Evolutionary conservation across 352 stramenopile genomes (phyloP), one percentile per base, ranked within the genome.

Genomic region (Globisporangium cylindrosporum): DNA sequence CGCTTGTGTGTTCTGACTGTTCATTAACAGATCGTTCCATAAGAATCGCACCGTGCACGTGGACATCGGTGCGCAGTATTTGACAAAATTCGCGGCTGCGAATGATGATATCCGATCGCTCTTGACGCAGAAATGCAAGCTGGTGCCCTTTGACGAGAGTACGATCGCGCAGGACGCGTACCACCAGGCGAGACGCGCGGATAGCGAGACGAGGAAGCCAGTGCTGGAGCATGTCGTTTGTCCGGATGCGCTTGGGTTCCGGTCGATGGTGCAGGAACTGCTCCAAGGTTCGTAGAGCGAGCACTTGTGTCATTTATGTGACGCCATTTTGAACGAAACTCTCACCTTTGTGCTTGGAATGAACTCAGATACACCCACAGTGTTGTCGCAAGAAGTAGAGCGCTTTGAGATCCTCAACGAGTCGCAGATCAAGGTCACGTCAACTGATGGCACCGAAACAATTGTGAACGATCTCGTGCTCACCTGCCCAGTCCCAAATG

Each of bases 11-110:
- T 46, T 1, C 8, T 9, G 25, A 2, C n/a, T 29, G 32, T 22
- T 0, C 14, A 48, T 48, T 15, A 20, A 20, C 3, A 77, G 81
- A 14, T 86, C 83, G 32, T 91, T 93, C 61, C 73, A 62, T 24
- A 86, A 84, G 62, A 82, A 90, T 36, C 80, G 81, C 20, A 46
- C 24, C 0, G 77, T 87, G 25, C 75, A 91, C 32, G 85, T 89
- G 41, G 83, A 91, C 62, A 76, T 93, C 49, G 85, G 85, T 15
- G 82, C 80, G 49, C 85, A 93, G 68, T 93, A 91, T 55, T 74
- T 87, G 66, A 93, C 81, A 9, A 75, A 74, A 18, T 77, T 83
- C 22, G 82, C 74, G 3, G 60, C 71, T 24, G 60, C 63, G 25
- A 91, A 88, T 58, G 80, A 89, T 54, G 79, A 90, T 41, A 51